Percentiles rank a stretch among this genome's conserved stretches.
Conservation (phyloP, 2,329 filamentous ascomycete species). For the Plectosphaerella plurivora region DNA sequence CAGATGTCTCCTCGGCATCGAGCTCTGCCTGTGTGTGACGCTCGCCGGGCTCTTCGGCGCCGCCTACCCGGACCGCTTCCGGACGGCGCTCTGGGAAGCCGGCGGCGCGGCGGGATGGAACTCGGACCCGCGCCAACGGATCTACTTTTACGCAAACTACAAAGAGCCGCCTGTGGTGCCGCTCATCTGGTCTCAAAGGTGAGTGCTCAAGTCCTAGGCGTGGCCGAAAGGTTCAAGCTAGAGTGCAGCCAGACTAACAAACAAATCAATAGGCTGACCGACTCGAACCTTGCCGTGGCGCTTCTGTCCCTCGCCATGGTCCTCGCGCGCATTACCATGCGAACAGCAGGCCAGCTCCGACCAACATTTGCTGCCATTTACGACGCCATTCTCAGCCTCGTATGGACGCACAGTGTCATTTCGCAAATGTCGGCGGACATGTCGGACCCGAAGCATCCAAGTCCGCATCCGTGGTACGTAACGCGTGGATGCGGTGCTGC, state of each 20-base stretch:
- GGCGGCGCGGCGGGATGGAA: conserved; percentile 22
- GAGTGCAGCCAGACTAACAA: too few species aligned
- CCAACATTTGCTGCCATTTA: conserved; percentile 17
- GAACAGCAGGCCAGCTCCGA: conserved; percentile 14
- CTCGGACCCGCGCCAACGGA: conserved; percentile 21
- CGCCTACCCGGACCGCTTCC: conserved; percentile 16
- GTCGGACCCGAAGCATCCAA: conserved; percentile 17
- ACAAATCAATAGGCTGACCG: conserved; percentile 14
- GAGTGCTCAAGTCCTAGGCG: neutral
- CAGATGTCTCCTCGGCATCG: conserved; percentile 9
- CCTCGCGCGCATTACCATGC: conserved; percentile 17
- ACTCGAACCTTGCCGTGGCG: conserved; percentile 22
- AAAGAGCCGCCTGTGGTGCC: conserved; percentile 21
- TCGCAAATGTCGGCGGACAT: conserved; percentile 17
- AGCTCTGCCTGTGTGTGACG: conserved; percentile 10
- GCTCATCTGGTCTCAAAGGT: conserved; percentile 21
- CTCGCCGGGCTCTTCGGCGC: conserved; percentile 15
- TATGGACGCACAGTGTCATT: conserved; percentile 20
- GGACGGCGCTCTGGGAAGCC: conserved; percentile 20
- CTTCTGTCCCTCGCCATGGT: conserved; percentile 22
- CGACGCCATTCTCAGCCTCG: conserved; percentile 18
- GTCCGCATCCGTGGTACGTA: conserved; percentile 21
- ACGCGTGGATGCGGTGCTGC: conserved; percentile 10
- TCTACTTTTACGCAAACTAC: conserved; percentile 24
- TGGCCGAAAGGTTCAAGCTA: too few species aligned